Evolutionary conservation across 2,329 filamentous ascomycete species (phyloP), one percentile per base, ranked within the genome.

Genomic region (Trematosphaeria pertusa): DNA sequence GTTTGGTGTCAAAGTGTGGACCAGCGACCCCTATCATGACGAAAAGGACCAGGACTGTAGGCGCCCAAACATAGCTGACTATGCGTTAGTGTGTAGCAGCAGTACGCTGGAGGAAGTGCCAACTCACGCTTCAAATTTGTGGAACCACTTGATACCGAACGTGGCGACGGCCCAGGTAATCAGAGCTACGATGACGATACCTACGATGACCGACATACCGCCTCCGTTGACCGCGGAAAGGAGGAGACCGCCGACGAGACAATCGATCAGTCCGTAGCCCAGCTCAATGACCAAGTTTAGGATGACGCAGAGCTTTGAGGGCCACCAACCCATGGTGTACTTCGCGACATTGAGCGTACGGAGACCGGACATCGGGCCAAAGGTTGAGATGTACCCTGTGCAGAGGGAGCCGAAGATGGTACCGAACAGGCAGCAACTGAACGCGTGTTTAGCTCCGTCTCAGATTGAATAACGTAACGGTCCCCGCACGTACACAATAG

Each of bases 291-390:
- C 73, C 14, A 84, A 65, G 54, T 83, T 83, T 47, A 84, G 62
- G 26, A 48, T 76, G 67, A 59, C 61, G 37, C 84, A 78, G n/a
- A 87, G 66, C 64, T 85, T 86, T 39, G 78, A 78, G 2, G 83
- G 83, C 74, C 78, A 85, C 78, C 80, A 86, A 10, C 83, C 83
- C 80, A 86, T 85, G 4, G 78, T 74, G 58, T 83, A 86, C 15
- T 83, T 76, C 1, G 57, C 60, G 7, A 64, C 58, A 26, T 81
- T 79, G 12, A 62, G 37, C 3, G 50, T 56, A 7, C 52, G 49
- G 2, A 58, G 44, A 14, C 59, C 56, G 12, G 56, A 56, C 19
- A 36, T 41, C 3, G 59, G 59, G 4, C 59, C 58, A 30, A 59
- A 61, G 3, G 59, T 61, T 0, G 54, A 54, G 24, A 62, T 62